These are phyloP conservation scores for Torrubiella hemipterigena DNA, from an alignment of 2,329 filamentous ascomycete genomes.

Conservation along the genomic window DNA sequence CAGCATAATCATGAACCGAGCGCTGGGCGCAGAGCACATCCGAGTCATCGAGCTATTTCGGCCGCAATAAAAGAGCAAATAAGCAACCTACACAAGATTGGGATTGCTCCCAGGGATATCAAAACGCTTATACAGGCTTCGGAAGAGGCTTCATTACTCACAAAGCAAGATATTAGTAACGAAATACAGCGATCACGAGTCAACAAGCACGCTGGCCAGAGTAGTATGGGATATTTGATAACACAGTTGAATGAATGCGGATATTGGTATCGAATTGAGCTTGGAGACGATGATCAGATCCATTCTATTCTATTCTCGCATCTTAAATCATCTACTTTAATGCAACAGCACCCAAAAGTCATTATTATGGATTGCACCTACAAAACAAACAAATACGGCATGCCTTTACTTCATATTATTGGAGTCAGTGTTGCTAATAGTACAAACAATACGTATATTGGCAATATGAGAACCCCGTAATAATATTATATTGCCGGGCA, in stretches of 20 bases:
- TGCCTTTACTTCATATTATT: slow-evolving; percentile 13
- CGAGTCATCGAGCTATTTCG: slow-evolving; percentile 2
- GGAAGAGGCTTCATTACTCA: slow-evolving; percentile 6
- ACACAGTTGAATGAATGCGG: slow-evolving; percentile 10
- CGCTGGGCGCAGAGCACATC: neutral
- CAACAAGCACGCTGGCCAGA: slow-evolving; percentile 9
- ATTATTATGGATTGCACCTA: slow-evolving; percentile 12
- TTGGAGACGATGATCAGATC: slow-evolving; percentile 8
- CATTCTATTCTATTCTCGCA: slow-evolving; percentile 13
- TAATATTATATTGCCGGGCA: too few species aligned
- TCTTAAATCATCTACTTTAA: slow-evolving; percentile 10
- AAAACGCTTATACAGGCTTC: slow-evolving; percentile 7
- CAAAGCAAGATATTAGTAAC: slow-evolving; percentile 13
- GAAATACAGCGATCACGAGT: slow-evolving; percentile 8
- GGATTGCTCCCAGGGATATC: slow-evolving; percentile 9
- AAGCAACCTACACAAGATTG: slow-evolving; percentile 4
- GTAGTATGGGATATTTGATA: slow-evolving; percentile 10
- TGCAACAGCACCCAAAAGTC: slow-evolving; percentile 10
- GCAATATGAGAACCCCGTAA: too few species aligned
- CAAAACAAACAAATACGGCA: slow-evolving; percentile 13
- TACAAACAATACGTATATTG: too few species aligned
- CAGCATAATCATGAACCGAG: slow-evolving; percentile 4
- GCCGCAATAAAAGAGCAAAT: slow-evolving; percentile 1
- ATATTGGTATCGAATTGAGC: slow-evolving; percentile 10
- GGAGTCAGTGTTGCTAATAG: slow-evolving; percentile 10